A percentile compares a stretch with the other conserved stretches of the same genome.
phyloP scores from a whole-genome alignment of 495 filamentous ascomycete species.

The Penicillium fimorum region DNA sequence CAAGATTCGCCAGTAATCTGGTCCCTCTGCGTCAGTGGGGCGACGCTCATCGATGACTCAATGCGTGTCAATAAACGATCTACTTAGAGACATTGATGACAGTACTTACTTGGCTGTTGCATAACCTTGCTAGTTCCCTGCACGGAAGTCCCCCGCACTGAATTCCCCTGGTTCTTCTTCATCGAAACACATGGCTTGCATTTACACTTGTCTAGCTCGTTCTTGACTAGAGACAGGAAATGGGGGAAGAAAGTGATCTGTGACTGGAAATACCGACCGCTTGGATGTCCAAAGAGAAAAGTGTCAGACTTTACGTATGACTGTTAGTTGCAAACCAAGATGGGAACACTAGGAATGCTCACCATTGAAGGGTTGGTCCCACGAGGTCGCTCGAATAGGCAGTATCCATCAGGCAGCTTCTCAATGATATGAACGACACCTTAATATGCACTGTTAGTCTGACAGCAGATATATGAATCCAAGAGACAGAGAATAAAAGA shows the following conservation, averaged over 20 bases:
- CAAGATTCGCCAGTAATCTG: slow-evolving; percentile 51
- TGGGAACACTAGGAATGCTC: slow-evolving; percentile 15
- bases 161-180: slow-evolving; percentile 17
- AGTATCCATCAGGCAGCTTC: slow-evolving; percentile 55
- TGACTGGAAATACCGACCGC: slow-evolving; percentile 50
- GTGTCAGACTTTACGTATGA: slow-evolving; percentile 40
- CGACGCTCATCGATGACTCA: neutral
- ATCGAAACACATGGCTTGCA: slow-evolving; percentile 36
- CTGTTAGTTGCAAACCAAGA: slow-evolving; percentile 6
- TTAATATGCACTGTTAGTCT: slow-evolving; percentile 20
- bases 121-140: neutral
- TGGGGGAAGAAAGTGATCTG: slow-evolving; percentile 55
- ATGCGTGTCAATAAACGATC: neutral
- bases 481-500: neutral
- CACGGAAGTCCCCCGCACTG: neutral
- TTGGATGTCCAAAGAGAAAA: slow-evolving; percentile 57
- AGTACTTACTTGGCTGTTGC: neutral
- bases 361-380: slow-evolving; percentile 35
- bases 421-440: slow-evolving; percentile 51
- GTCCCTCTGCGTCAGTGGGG: slow-evolving; percentile 42
- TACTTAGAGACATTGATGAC: too few relatives aligned
- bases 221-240: slow-evolving; percentile 32
- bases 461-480: neutral
- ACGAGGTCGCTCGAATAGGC: slow-evolving; percentile 46
- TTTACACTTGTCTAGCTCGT: slow-evolving; percentile 22